Evolutionary conservation across 352 stramenopile species (phyloP).

Genomic region (Pythium oligandrum): DNA sequence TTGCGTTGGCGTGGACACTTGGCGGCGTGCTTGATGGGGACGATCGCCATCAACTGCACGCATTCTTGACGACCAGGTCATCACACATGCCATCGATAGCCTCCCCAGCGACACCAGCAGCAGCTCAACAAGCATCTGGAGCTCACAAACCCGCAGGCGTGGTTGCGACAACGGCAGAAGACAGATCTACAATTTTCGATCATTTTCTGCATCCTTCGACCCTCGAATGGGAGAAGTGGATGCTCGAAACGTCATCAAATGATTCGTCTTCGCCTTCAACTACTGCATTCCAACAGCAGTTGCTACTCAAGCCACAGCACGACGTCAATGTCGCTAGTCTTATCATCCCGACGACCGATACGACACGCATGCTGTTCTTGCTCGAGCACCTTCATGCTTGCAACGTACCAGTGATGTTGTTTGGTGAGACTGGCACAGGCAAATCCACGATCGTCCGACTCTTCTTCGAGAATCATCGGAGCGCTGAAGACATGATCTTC

Average conservation of each 20-base stretch:
- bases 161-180: slow-evolving; percentile 13
- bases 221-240: slow-evolving; percentile 89
- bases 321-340: slow-evolving; percentile 77
- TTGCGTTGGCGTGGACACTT: slow-evolving; percentile 78
- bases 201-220: slow-evolving; percentile 87
- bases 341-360: slow-evolving; percentile 87
- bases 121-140: not conserved
- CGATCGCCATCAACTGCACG: slow-evolving; percentile 67
- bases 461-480: slow-evolving; percentile 54
- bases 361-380: slow-evolving; percentile 59
- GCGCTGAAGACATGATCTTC: slow-evolving; percentile 39
- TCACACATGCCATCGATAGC: slow-evolving; percentile 10
- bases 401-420: slow-evolving; percentile 71
- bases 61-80: slow-evolving; percentile 41
- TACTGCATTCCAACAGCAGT: slow-evolving; percentile 11
- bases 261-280: not conserved
- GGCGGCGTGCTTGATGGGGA: slow-evolving; percentile 82
- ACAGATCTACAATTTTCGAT: slow-evolving; percentile 86
- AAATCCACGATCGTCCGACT: slow-evolving; percentile 84
- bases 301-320: slow-evolving; percentile 7
- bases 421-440: slow-evolving; percentile 79
- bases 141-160: no score
- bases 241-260: slow-evolving; percentile 20
- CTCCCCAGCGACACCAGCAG: slow-evolving; percentile 4
- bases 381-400: slow-evolving; percentile 53